A percentile compares a stretch with the other conserved stretches of the same genome.
phyloP scores from a whole-genome alignment of 2,329 filamentous ascomycete species.

The Alternaria atra region DNA sequence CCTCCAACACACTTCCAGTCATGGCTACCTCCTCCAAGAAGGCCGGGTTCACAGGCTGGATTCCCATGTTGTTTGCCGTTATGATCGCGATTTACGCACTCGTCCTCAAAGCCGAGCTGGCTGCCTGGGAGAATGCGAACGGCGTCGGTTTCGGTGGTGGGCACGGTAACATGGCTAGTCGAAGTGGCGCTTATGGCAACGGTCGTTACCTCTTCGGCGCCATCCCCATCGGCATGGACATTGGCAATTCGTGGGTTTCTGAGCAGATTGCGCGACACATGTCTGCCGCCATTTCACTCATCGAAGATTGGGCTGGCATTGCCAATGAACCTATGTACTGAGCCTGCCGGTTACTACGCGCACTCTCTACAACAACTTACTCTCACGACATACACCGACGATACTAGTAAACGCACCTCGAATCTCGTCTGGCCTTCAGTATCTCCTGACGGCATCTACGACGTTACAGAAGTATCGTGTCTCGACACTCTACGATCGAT shows the following conservation, averaged over 20 bases:
- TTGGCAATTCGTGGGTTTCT: constrained; percentile 20
- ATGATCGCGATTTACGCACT: constrained; percentile 16
- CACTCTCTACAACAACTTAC: not conserved
- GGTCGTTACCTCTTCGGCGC: constrained; percentile 29
- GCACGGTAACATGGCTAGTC: constrained; percentile 15
- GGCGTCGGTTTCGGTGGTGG: constrained; percentile 20
- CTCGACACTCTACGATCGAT: not conserved
- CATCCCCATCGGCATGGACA: constrained; percentile 27
- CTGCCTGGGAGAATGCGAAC: constrained; percentile 24
- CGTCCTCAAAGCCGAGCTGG: constrained; percentile 13
- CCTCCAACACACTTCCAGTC: not conserved
- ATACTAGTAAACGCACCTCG: not conserved
- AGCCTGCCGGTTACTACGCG: not conserved
- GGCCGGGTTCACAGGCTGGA: not conserved
- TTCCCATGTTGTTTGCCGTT: constrained; percentile 6
- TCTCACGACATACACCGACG: not conserved
- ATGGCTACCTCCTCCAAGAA: constrained; percentile 4
- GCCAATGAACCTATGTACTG: constrained; percentile 21
- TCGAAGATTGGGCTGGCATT: constrained; percentile 26
- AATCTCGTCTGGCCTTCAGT: not conserved
- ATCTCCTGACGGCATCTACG: not conserved
- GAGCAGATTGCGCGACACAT: constrained; percentile 22
- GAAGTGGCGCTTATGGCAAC: constrained; percentile 23
- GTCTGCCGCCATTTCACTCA: constrained; percentile 14
- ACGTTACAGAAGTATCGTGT: not conserved